Percentiles rank a stretch among this genome's conserved stretches.
phyloP scores from a whole-genome alignment of 208 protist species.

The Tetramitus jugosus region DNA sequence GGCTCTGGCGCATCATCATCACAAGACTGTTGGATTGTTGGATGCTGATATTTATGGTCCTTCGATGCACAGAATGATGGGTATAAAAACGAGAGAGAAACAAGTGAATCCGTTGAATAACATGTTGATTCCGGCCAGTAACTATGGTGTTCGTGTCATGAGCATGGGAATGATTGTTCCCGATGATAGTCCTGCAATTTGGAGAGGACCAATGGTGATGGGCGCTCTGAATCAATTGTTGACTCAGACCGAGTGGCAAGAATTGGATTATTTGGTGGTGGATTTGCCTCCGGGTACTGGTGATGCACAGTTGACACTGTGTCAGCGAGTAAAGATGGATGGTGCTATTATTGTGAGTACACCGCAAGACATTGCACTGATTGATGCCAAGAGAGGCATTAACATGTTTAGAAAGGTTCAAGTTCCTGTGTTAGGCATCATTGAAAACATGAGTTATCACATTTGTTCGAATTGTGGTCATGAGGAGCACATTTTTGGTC shows the following conservation, averaged over 20 bases:
- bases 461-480: slow-evolving; percentile 75
- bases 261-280: slow-evolving; percentile 77
- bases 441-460: slow-evolving; percentile 96
- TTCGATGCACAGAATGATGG: slow-evolving; percentile 32
- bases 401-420: slow-evolving; percentile 80
- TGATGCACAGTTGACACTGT: slow-evolving; percentile 79
- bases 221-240: slow-evolving; percentile 74
- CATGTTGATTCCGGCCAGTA: slow-evolving; percentile 64
- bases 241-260: slow-evolving; percentile 70
- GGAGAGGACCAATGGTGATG: slow-evolving; percentile 77
- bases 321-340: slow-evolving; percentile 64
- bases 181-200: slow-evolving; percentile 71
- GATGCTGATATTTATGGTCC: slow-evolving; percentile 81
- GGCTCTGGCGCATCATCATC: slow-evolving; percentile 59
- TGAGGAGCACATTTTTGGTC: slow-evolving; percentile 79
- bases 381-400: slow-evolving; percentile 72
- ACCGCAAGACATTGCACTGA: slow-evolving; percentile 82
- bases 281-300: slow-evolving; percentile 73
- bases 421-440: slow-evolving; percentile 72
- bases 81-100: neutral
- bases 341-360: slow-evolving; percentile 92
- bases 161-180: slow-evolving; percentile 58
- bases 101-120: slow-evolving; percentile 2
- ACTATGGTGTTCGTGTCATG: slow-evolving; percentile 80
- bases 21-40: slow-evolving; percentile 60